These are phyloP conservation scores for Tephrocybe sp. DNA, from an alignment of 768 basidiomycete species.

Conservation along the genomic window DNA sequence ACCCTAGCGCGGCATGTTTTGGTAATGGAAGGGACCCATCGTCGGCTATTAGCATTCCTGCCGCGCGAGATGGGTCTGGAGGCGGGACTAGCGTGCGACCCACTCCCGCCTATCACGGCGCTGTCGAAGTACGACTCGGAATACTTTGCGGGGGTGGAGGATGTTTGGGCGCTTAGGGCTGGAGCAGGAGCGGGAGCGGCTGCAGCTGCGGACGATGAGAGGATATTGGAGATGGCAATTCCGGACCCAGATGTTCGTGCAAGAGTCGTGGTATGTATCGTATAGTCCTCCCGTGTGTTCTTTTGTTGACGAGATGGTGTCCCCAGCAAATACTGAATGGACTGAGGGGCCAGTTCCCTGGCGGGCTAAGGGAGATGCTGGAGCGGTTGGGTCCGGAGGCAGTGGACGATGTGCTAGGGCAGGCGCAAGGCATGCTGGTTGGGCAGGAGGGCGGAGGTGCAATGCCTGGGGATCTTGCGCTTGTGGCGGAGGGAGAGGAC, in stretches of 20 bases:
- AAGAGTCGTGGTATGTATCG: slow-evolving; percentile 36
- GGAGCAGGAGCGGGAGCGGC: slow-evolving; percentile 36
- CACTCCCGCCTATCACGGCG: slow-evolving; percentile 71
- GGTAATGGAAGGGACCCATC: slow-evolving; percentile 66
- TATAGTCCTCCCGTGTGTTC: background rate
- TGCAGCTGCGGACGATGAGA: slow-evolving; percentile 44
- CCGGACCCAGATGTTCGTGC: slow-evolving; percentile 57
- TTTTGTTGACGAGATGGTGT: background rate
- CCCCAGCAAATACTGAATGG: slow-evolving; percentile 44
- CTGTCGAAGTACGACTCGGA: slow-evolving; percentile 62
- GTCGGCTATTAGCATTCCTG: slow-evolving; percentile 68
- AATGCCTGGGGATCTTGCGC: slow-evolving; percentile 41
- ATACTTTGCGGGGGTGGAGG: slow-evolving; percentile 75
- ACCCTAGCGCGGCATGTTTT: slow-evolving; percentile 76
- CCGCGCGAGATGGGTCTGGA: slow-evolving; percentile 49
- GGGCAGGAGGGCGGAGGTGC: slow-evolving; percentile 25
- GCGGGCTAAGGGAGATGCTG: slow-evolving; percentile 64
- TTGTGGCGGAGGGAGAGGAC: background rate
- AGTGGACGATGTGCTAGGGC: slow-evolving; percentile 59
- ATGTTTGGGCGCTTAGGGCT: slow-evolving; percentile 34
- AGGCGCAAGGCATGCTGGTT: slow-evolving; percentile 31
- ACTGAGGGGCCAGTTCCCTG: slow-evolving; percentile 58
- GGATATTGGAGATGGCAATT: slow-evolving; percentile 54
- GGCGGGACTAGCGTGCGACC: slow-evolving; percentile 77
- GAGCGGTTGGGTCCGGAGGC: slow-evolving; percentile 55